Evolutionary conservation across 129 eudicot species (phyloP), one percentile per base, ranked within the genome.

Genomic region (Artemisia argyi): DNA sequence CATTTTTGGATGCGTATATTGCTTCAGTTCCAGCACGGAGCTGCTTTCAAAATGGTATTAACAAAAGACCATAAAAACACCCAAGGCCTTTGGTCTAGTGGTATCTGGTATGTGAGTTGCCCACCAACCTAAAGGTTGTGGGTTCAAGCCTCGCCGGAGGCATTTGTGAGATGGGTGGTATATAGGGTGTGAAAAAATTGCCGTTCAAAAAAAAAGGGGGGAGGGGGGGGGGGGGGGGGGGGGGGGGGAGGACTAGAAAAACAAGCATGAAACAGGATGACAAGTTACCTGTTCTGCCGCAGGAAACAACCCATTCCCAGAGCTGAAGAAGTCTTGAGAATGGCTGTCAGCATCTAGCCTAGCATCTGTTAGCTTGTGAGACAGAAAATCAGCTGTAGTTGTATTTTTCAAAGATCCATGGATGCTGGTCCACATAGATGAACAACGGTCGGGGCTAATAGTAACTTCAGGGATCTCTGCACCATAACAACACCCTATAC

Each of bases 271-370:
- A 24, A 44, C 44, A 66, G 51, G 16, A 44, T 9, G 58, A 48
- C n/a, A 71, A 71, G 8, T 46, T n/a, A 39, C 46, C 46, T 39
- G 46, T 39, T 39, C 46, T 39, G 46, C 54, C 61, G 12, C 65
- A 58, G 42, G 44, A 44, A 44, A 26, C 22, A 76, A 52, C 18
- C 61, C 58, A 50, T 48, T 14, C 52, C 71, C 58, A n/a, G 47
- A 3, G 62, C 5, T 20, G 24, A 26, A 32, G 42, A 66, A 14
- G 64, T 69, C 62, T 69, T 70, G 69, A 18, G 73, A 64, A 52
- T 59, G 20, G 57, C 47, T n/a, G 66, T 54, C 68, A 47, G 48
- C 63, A 75, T 80, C 68, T 56, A 76, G 59, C 55, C 68, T 58
- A 57, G 80, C 50, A 55, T 67, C 60, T 57, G 49, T 67, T 1